phyloP scores from a whole-genome alignment of 2,329 filamentous ascomycete genomes.

The Botryotinia calthae region DNA sequence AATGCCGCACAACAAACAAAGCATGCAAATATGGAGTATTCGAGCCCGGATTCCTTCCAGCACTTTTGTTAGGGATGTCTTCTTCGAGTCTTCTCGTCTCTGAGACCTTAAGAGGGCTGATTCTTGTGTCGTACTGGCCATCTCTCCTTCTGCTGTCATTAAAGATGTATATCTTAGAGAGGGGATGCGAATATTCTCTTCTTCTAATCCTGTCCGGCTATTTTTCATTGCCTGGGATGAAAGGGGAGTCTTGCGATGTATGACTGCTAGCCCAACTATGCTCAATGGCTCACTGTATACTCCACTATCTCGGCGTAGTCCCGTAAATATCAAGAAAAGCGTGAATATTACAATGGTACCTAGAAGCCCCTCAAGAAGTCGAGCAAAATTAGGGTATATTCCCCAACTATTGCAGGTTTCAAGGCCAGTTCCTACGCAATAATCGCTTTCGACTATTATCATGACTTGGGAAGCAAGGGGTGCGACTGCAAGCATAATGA shows the following conservation, averaged over 20 bases:
- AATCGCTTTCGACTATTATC: background rate
- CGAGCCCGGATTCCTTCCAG: background rate
- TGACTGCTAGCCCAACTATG: background rate
- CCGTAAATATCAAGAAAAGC: background rate
- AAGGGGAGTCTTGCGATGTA: background rate
- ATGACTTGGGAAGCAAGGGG: background rate
- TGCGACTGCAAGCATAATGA: background rate
- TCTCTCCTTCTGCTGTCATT: background rate
- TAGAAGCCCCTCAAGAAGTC: background rate
- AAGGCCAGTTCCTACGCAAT: background rate
- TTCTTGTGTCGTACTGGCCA: background rate
- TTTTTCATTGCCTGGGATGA: background rate
- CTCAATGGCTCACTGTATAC: conserved; percentile 5
- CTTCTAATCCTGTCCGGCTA: too few relatives aligned
- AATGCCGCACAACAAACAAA: background rate
- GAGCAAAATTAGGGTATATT: background rate
- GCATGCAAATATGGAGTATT: background rate
- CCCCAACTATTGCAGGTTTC: background rate
- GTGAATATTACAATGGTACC: background rate
- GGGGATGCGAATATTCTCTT: background rate
- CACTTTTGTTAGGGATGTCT: background rate
- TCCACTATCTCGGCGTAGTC: background rate
- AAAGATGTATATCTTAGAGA: background rate
- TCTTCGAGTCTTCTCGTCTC: background rate
- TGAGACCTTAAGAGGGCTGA: background rate